Conservation (phyloP, 2,329 filamentous ascomycete genomes). For the Colletotrichum sp. region DNA sequence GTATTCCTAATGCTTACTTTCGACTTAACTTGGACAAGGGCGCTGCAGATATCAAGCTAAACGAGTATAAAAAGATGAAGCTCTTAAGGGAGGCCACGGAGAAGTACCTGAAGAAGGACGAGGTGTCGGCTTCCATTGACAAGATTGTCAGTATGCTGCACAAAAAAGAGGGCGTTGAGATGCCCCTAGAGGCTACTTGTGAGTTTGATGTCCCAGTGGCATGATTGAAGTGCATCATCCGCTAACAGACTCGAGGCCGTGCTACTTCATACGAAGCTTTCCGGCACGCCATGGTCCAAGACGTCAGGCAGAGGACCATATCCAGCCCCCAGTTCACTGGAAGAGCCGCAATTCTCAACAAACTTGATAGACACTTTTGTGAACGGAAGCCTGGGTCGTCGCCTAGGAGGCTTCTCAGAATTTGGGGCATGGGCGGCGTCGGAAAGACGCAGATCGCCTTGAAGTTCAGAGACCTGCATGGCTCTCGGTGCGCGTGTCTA, state of each 20-base stretch:
- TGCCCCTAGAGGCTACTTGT: constrained; percentile 26
- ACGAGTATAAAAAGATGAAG: constrained; percentile 29
- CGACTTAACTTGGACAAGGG: constrained; percentile 31
- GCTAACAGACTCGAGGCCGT: background rate
- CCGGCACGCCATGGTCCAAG: background rate
- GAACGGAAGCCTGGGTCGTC: background rate
- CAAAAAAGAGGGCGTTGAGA: background rate
- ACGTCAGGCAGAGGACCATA: background rate
- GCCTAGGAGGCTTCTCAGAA: constrained; percentile 24
- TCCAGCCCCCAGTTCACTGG: constrained; percentile 26
- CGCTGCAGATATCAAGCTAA: constrained; percentile 25
- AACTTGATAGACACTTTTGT: constrained; percentile 21
- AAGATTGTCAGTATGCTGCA: constrained; percentile 23
- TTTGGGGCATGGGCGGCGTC: constrained; percentile 32
- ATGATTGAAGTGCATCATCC: background rate
- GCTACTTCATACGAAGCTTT: constrained; percentile 5
- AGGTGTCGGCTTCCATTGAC: constrained; percentile 22
- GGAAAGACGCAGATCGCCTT: constrained; percentile 36
- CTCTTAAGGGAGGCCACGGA: constrained; percentile 26
- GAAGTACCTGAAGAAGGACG: constrained; percentile 22
- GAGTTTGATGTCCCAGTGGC: background rate
- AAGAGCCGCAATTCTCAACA: constrained; percentile 25
- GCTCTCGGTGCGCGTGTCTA: constrained; percentile 16
- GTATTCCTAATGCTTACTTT: constrained; percentile 27
- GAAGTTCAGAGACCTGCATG: constrained; percentile 25